Conservation (phyloP, 495 filamentous ascomycete genomes). For the Pseudoneurospora amorphoporcata region DNA sequence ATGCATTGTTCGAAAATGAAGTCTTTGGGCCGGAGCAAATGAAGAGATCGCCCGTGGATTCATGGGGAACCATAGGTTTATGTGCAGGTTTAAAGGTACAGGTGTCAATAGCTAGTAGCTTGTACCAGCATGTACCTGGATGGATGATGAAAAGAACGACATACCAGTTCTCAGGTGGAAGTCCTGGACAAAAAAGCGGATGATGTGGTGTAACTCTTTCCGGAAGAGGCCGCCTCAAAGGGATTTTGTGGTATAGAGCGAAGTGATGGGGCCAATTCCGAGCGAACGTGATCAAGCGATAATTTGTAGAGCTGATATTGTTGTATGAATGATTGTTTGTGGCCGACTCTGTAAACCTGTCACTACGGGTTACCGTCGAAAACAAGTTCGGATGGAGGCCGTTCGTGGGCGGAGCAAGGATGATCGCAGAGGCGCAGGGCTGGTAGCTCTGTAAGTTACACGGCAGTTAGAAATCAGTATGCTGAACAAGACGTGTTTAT, state of each 20-base stretch:
- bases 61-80: neutral
- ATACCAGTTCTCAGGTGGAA: neutral
- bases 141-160: neutral
- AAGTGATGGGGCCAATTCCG: neutral
- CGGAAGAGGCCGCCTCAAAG: neutral
- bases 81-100: neutral
- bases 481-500: neutral
- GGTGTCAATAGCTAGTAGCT: neutral
- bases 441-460: constrained; percentile 9
- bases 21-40: neutral
- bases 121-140: neutral
- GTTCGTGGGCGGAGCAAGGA: constrained; percentile 7
- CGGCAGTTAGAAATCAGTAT: constrained; percentile 13
- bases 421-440: constrained; percentile 4
- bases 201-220: neutral
- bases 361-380: neutral
- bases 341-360: neutral
- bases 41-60: neutral
- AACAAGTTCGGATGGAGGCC: constrained; percentile 6
- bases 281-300: neutral
- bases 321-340: neutral
- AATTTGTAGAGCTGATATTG: neutral
- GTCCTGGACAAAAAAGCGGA: neutral
- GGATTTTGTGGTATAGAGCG: neutral
- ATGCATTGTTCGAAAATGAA: neutral